Percentiles rank a stretch among this genome's conserved stretches.
These are phyloP conservation scores for Venturia asperata DNA, from an alignment of 2,329 filamentous ascomycete species.

Conservation along the genomic window DNA sequence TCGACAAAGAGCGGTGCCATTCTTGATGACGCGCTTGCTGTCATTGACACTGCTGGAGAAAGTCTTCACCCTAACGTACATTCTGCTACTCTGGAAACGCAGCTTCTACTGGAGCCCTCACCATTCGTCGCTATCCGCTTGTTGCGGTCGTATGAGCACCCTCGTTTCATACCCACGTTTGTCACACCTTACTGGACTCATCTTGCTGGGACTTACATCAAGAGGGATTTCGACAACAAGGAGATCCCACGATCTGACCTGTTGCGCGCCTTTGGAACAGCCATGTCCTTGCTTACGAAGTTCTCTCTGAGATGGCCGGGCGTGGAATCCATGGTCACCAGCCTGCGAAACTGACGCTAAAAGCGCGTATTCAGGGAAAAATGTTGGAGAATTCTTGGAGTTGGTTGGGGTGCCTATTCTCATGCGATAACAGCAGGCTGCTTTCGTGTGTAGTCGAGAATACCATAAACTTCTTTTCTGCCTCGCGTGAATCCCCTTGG, in stretches of 20 bases:
- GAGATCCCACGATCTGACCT: background rate
- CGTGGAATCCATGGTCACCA: background rate
- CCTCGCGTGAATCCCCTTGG: background rate
- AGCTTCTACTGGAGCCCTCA: background rate
- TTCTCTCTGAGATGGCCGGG: background rate
- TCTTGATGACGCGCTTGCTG: background rate
- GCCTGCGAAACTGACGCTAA: background rate
- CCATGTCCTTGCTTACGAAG: background rate
- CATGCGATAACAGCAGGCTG: background rate
- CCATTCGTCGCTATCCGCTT: background rate
- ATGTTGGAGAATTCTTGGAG: background rate
- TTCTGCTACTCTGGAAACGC: background rate
- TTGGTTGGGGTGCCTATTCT: background rate
- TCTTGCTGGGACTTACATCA: background rate
- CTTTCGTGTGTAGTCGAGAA: too few relatives aligned
- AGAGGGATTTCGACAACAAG: background rate
- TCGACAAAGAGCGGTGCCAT: background rate
- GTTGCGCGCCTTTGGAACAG: conserved; percentile 1
- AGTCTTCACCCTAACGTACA: background rate
- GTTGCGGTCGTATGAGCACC: background rate
- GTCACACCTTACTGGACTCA: conserved; percentile 1
- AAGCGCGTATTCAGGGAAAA: background rate
- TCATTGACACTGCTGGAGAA: background rate
- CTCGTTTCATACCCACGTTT: conserved; percentile 3
- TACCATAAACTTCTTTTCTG: too few relatives aligned